phyloP scores from a whole-genome alignment of 140 eudicot genomes.

The Stevia rebaudiana region DNA sequence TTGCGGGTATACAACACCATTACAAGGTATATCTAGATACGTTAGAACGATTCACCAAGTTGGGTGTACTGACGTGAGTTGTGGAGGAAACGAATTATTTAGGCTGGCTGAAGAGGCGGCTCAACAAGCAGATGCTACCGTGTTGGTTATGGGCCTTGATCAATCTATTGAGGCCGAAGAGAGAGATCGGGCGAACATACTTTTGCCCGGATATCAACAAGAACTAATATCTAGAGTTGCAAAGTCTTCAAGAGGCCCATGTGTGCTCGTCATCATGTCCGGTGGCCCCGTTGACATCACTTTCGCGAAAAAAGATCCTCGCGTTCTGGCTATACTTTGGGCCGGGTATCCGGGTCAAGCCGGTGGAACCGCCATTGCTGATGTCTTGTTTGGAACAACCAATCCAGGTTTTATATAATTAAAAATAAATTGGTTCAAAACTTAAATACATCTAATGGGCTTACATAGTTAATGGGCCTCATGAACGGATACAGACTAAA shows the following conservation, averaged over 20 bases:
- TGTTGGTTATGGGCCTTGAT: slow-evolving; percentile 80
- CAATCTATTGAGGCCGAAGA: slow-evolving; percentile 78
- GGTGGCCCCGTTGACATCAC: slow-evolving; percentile 85
- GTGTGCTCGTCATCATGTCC: slow-evolving; percentile 68
- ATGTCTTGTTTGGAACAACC: slow-evolving; percentile 63
- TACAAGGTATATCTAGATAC: slow-evolving; percentile 81
- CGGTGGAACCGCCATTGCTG: slow-evolving; percentile 93
- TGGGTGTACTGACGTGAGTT: slow-evolving; percentile 65
- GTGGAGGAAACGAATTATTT: slow-evolving; percentile 38
- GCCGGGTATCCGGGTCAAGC: slow-evolving; percentile 96
- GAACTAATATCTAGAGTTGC: slow-evolving; percentile 73
- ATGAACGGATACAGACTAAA: not conserved
- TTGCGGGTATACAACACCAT: slow-evolving; percentile 70
- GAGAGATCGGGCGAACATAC: slow-evolving; percentile 48
- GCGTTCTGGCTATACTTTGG: slow-evolving; percentile 63
- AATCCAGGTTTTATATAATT: slow-evolving; percentile 80
- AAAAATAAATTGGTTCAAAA: too few species aligned
- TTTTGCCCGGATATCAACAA: slow-evolving; percentile 85
- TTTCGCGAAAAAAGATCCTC: slow-evolving; percentile 68
- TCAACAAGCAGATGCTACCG: slow-evolving; percentile 78
- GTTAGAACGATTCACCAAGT: slow-evolving; percentile 65
- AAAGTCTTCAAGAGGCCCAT: slow-evolving; percentile 70
- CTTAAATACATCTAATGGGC: too few species aligned
- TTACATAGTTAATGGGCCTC: not conserved
- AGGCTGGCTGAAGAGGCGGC: slow-evolving; percentile 75